Evolutionary conservation across 768 basidiomycete genomes (phyloP).

Genomic region (Boletus sp.): DNA sequence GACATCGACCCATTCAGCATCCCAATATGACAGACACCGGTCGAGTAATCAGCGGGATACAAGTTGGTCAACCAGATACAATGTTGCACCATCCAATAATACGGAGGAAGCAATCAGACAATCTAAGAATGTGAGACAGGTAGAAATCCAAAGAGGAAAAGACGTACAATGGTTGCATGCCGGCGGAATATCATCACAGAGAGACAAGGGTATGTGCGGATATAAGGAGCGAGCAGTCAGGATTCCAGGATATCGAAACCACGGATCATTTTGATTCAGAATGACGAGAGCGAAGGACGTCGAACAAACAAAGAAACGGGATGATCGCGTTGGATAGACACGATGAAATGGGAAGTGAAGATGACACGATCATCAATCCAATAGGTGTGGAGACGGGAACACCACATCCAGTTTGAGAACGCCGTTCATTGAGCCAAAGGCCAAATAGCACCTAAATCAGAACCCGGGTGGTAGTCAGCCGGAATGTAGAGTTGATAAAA

Average conservation of each 20-base stretch:
- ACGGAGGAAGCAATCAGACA: neutral
- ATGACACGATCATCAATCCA: neutral
- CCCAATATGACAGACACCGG: neutral
- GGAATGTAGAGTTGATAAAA: neutral
- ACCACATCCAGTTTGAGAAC: neutral
- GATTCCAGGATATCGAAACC: neutral
- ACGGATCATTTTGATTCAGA: neutral
- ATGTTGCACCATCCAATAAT: neutral
- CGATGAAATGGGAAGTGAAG: neutral
- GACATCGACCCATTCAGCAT: neutral
- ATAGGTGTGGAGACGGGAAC: neutral
- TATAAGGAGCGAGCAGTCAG: neutral
- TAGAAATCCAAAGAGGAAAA: neutral
- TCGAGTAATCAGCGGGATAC: neutral
- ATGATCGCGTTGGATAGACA: neutral
- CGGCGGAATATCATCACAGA: neutral
- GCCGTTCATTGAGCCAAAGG: constrained; percentile 1
- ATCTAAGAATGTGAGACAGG: constrained; percentile 9
- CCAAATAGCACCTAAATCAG: constrained; percentile 3
- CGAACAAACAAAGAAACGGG: neutral
- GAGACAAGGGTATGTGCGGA: neutral
- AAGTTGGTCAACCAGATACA: neutral
- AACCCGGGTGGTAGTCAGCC: neutral
- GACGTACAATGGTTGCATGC: constrained; percentile 7
- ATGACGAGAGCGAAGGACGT: neutral